A percentile compares a stretch with the other conserved stretches of the same genome.
Evolutionary conservation across 2,329 filamentous ascomycete species (phyloP).

Genomic region (Penicillium sp.): DNA sequence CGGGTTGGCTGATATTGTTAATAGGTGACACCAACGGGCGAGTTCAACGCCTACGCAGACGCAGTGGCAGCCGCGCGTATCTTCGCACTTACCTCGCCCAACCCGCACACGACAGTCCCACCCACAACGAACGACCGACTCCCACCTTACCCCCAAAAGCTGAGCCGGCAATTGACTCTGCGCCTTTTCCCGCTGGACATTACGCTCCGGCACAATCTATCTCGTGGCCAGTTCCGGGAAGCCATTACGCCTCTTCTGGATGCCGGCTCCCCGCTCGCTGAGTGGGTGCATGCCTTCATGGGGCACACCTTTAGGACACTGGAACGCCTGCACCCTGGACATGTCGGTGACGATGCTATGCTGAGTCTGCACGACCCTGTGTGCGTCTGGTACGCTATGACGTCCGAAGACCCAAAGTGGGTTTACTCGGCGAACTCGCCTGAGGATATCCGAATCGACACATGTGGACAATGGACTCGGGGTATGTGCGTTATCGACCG

Average conservation of each 20-base stretch:
- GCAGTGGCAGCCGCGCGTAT: conserved; percentile 72
- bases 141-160: conserved; percentile 60
- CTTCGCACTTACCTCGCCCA: conserved; percentile 71
- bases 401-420: conserved; percentile 41
- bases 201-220: conserved; percentile 67
- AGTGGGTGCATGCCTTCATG: conserved; percentile 72
- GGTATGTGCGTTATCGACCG: conserved; percentile 86
- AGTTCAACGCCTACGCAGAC: conserved; percentile 96
- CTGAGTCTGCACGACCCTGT: conserved; percentile 74
- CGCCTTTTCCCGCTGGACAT: conserved; percentile 75
- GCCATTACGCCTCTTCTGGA: conserved; percentile 56
- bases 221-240: conserved; percentile 57
- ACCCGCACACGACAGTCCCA: conserved; percentile 77
- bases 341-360: conserved; percentile 49
- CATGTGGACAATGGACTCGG: conserved; percentile 86
- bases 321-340: conserved; percentile 57
- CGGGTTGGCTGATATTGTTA: conserved; percentile 32
- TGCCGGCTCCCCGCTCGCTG: conserved; percentile 67
- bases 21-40: conserved; percentile 65
- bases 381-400: conserved; percentile 74
- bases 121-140: conserved; percentile 52
- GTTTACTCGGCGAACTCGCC: conserved; percentile 50
- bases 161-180: conserved; percentile 63
- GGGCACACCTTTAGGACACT: conserved; percentile 68
- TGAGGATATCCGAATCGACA: conserved; percentile 88